Evolutionary conservation across 2,329 filamentous ascomycete species (phyloP), one percentile per base, ranked within the genome.

Genomic region (Zymoseptoria pseudotritici): DNA sequence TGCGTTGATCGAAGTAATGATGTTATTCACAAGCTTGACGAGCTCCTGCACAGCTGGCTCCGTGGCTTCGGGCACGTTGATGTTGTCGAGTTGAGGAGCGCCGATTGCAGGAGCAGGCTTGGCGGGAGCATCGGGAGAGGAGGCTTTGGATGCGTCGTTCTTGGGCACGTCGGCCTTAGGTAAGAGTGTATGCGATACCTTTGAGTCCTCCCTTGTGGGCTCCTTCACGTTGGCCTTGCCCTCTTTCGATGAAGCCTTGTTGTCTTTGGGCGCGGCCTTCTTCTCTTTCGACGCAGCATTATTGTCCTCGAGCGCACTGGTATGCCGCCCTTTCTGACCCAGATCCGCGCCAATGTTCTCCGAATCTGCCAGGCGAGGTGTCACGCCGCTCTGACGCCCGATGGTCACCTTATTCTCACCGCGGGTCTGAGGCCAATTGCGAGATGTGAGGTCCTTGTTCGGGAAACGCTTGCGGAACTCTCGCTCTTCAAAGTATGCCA

Each of bases 401-500:
- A 97, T 92, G 65, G 84, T 91, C 68, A 97, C 84, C 71, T 88
- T 86, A 72, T 86, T 83, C 69, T 88, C 86, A 52, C 78, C 79
- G 13, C 74, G 72, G 42, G 79, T 74, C 71, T 80, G 77, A 9
- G 77, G 76, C 69, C 79, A 79, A 49, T 76, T 69, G 24, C 75
- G 71, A 36, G 70, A 68, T 49, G 74, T 70, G 46, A 74, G 70
- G 13, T 73, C 70, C 51, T 82, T 79, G 64, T 78, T 78, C 8
- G 85, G 86, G 79, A 96, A 97, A 60, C 90, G 86, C 76, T 88
- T 91, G 73, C 88, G 86, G 79, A 96, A 97, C 71, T 97, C 91
- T 67, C 88, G 85, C 78, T 99, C 94, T 77, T 99, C 94, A 56
- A 99, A 87, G 78, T 96, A 97, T 24, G 96, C 85, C 53, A 99